Conservation (phyloP, 2,329 filamentous ascomycete genomes). For the Rutstroemia sp. region DNA sequence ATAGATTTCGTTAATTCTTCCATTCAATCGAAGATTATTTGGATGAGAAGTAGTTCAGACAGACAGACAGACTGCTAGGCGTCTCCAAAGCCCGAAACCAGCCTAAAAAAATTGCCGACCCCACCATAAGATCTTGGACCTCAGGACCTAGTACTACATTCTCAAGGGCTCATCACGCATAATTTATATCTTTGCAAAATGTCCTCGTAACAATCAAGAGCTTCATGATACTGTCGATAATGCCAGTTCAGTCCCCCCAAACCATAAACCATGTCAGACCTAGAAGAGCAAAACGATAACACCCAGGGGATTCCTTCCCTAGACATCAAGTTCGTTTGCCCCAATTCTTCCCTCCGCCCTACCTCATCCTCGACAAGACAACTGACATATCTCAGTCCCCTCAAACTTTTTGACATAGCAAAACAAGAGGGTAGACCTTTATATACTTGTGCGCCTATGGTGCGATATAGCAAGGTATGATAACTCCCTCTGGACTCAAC, state of each 20-base stretch:
- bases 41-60: not conserved
- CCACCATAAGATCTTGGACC: not conserved
- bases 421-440: constrained; percentile 45
- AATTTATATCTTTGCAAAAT: not conserved
- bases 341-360: not conserved
- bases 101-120: constrained; percentile 5
- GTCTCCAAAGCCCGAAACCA: not conserved
- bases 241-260: not conserved
- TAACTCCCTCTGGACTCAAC: not conserved
- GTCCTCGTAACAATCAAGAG: not conserved
- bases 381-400: constrained; percentile 35
- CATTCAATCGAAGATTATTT: not conserved
- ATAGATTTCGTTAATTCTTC: too few relatives aligned
- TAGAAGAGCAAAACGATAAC: not conserved
- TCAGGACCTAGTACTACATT: not conserved
- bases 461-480: constrained; percentile 50
- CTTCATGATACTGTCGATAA: not conserved
- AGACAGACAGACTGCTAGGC: not conserved
- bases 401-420: constrained; percentile 51
- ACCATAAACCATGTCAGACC: not conserved
- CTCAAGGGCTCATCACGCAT: not conserved
- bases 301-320: not conserved
- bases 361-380: not conserved
- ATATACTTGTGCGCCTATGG: constrained; percentile 60
- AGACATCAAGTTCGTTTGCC: constrained; percentile 2